Evolutionary conservation across 2,329 filamentous ascomycete species (phyloP).

Genomic region (Xylaria multiplex): DNA sequence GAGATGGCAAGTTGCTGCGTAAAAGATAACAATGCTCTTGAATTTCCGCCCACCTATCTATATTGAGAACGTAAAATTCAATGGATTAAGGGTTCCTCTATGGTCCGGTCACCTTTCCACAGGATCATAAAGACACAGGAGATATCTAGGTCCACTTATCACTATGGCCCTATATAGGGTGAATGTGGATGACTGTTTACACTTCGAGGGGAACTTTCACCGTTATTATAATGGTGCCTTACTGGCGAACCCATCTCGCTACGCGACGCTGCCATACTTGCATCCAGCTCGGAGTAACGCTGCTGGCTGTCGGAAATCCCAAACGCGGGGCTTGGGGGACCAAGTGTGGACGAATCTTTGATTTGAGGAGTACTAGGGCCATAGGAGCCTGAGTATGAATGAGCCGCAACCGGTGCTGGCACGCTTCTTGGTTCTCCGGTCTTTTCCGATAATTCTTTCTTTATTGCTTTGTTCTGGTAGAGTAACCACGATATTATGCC

Average conservation of each 20-base stretch:
- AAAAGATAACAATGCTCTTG: no score
- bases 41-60: no score
- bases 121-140: no score
- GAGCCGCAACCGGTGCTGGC: conserved; percentile 9
- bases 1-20: no score
- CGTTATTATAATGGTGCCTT: conserved; percentile 8
- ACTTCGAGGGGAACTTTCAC: conserved; percentile 19
- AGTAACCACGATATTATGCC: conserved; percentile 38
- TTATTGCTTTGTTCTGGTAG: conserved; percentile 39
- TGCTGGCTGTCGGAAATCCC: conserved; percentile 12
- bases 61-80: no score
- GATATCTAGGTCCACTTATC: neutral
- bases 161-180: neutral
- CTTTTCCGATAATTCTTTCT: conserved; percentile 33
- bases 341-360: conserved; percentile 22
- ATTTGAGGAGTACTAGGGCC: conserved; percentile 23
- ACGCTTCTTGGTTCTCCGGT: conserved; percentile 4
- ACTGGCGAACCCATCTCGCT: conserved; percentile 38
- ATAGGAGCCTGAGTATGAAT: conserved; percentile 28
- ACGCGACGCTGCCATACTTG: conserved; percentile 30
- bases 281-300: conserved; percentile 43
- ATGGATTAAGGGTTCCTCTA: no score
- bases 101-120: no score
- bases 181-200: conserved; percentile 4
- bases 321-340: conserved; percentile 17